Base-by-base conservation (phyloP, 2,329 filamentous ascomycete species). In the Aureobasidium subglaciale region DNA sequence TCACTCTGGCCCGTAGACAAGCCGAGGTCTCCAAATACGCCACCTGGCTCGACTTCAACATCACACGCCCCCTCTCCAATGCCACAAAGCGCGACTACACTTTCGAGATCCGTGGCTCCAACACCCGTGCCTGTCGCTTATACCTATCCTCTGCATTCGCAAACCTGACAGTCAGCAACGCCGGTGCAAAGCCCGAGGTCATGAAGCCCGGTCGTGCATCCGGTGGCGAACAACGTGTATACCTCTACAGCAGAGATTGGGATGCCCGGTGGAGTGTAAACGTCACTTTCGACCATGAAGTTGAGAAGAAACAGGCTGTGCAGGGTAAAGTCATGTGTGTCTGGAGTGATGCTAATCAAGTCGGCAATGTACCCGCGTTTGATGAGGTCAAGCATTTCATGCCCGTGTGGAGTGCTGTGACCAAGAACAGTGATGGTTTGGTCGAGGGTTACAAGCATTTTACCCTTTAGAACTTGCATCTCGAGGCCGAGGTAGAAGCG, bases 231-330 rank as follows among this genome's bases (percentile, higher is more conserved):
- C 77, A 77, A 38, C 81, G 86, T 58, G 78, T 96, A 53, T 81
- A 86, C 57, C 78, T 97, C 10, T 96, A 91, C 86, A 87, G 88
- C 61, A 80, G 93, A 30, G 82, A 85, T 32, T 96, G 89, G 85
- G 79, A 83, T 45, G 82, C 82, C 25, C 79, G 79, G 3, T 96
- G 91, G 88, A 78, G 79, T 15, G 85, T 95, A 27, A 43, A 54
- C 8, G 50, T 43, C 18, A 43, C 50, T 3, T 54, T 54, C 27
- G 37, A 42, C 18, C 22, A n/a, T 16, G 16, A 32, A 49, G 48
- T 62, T 53, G 41, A 59, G 59, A 34, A 63, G 60, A n/a, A 64
- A 58, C 8, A 65, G 68, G 37, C 70, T 16, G 64, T 90, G 30
- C 78, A 77, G 60, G 88, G 90, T 1, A 78, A 74, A 30, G 83